Evolutionary conservation across 2,329 filamentous ascomycete species (phyloP).

Genomic region (Trichoderma simmonsii): DNA sequence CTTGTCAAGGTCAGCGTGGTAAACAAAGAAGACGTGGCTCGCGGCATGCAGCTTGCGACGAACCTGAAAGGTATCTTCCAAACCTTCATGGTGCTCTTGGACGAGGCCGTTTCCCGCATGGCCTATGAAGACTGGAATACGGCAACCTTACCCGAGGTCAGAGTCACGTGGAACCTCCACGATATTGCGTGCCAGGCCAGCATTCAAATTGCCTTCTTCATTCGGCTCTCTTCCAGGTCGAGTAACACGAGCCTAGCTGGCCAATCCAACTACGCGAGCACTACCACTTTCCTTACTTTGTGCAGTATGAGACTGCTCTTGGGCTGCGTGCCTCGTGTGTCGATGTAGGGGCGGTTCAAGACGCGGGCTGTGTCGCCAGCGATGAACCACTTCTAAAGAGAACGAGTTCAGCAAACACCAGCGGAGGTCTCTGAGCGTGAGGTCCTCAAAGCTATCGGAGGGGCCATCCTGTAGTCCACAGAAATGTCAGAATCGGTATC

Average conservation of each 20-base stretch:
- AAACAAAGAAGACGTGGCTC: not conserved
- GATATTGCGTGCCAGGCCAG: too few relatives aligned
- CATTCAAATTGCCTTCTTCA: too few relatives aligned
- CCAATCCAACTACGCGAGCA: too few relatives aligned
- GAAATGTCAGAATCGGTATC: not conserved
- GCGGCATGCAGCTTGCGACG: not conserved
- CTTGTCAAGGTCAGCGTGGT: not conserved
- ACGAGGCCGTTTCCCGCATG: not conserved
- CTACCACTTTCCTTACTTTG: not conserved
- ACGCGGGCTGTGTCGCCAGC: not conserved
- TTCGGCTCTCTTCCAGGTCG: too few relatives aligned
- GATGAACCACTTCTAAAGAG: too few relatives aligned
- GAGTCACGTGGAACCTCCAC: not conserved
- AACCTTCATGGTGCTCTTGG: not conserved
- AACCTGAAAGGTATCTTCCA: not conserved
- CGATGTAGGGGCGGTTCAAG: not conserved
- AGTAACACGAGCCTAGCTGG: not conserved
- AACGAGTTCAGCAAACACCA: not conserved
- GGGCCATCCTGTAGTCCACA: not conserved
- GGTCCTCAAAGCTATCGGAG: not conserved
- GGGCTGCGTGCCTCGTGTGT: not conserved
- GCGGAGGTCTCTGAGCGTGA: not conserved
- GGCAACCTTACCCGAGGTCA: not conserved
- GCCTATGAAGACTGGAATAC: not conserved
- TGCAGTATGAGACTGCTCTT: accelerated